A percentile compares a stretch with the other conserved stretches of the same genome.
Evolutionary conservation across 2,329 filamentous ascomycete species (phyloP).

Genomic region (Ceratocystis papillata): DNA sequence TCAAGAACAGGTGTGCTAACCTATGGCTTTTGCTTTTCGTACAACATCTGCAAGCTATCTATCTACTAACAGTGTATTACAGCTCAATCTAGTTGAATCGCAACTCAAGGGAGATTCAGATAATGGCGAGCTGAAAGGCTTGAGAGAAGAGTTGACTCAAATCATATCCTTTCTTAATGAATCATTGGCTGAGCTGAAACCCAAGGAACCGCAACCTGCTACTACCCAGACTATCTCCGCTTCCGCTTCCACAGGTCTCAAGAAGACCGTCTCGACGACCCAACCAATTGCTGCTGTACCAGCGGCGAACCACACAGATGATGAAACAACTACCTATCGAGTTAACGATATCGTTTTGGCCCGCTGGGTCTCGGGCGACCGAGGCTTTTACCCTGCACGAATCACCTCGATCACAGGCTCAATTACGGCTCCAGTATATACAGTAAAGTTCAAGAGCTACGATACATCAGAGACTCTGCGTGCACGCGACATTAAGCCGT

Average conservation of each 20-base stretch:
- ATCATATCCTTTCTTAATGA: constrained; percentile 70
- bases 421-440: constrained; percentile 79
- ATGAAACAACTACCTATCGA: constrained; percentile 53
- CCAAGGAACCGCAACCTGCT: constrained; percentile 36
- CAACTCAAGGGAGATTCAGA: constrained; percentile 72
- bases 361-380: constrained; percentile 83
- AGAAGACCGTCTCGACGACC: constrained; percentile 7
- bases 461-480: constrained; percentile 70
- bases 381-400: constrained; percentile 78
- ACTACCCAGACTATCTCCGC: constrained; percentile 38
- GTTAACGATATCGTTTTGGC: constrained; percentile 87
- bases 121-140: constrained; percentile 63
- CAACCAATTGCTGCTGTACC: background rate
- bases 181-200: constrained; percentile 68
- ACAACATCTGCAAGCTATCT: constrained; percentile 25
- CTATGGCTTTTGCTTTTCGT: background rate
- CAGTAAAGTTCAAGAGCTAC: constrained; percentile 91
- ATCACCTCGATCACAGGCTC: constrained; percentile 93
- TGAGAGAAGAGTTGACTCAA: constrained; percentile 71
- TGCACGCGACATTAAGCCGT: constrained; percentile 71
- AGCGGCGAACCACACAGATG: constrained; percentile 33
- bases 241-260: constrained; percentile 37
- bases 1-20: constrained; percentile 43
- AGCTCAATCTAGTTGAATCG: constrained; percentile 68
- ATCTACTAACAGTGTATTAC: constrained; percentile 22